Evolutionary conservation across 2,329 filamentous ascomycete genomes (phyloP), one percentile per base, ranked within the genome.

Genomic region (Calonectria pauciramosa): DNA sequence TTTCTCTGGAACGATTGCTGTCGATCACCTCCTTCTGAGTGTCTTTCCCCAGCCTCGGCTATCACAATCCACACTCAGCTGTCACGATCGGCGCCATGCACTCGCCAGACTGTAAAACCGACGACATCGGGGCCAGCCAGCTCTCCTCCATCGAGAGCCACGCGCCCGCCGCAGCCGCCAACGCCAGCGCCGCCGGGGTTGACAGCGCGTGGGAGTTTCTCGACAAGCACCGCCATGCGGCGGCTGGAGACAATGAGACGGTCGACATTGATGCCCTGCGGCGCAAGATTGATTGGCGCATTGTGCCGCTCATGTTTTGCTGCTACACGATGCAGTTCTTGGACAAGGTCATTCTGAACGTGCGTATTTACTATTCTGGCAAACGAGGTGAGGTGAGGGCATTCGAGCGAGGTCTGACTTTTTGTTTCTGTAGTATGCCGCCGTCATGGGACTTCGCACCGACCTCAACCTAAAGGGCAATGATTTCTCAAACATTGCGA

Each of bases 271-370:
- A 84, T 74, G 83, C 83, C 2, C 81, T 93, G 54, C 85, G 90
- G 6, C 87, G 88, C 74, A 91, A 89, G 82, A 88, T 93, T 64
- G 91, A 93, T 79, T 89, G 85, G 84, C 88, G 86, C 64, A 90
- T 93, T 68, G 86, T 93, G 41, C 91, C 91, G 0, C 85, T 93
- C 68, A 91, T 93, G 89, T 92, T 92, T 74, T 83, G 87, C 56
- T 90, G 88, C 79, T 93, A 93, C 79, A 89, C 89, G n/a, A 87
- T 92, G 84, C 91, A 93, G 79, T 92, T 92, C 77, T 85, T 93
- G 56, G 91, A 93, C 85, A 93, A 93, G 83, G 89, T 92, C 74
- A 88, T 91, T 34, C 87, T 93, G 56, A 93, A 93, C 78, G 90
- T 92, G 67, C 80, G 89, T 84, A 41, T 34, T 38, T 11, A 44